Evolutionary conservation across 2,329 filamentous ascomycete species (phyloP).

Genomic region (Moelleriella libera): DNA sequence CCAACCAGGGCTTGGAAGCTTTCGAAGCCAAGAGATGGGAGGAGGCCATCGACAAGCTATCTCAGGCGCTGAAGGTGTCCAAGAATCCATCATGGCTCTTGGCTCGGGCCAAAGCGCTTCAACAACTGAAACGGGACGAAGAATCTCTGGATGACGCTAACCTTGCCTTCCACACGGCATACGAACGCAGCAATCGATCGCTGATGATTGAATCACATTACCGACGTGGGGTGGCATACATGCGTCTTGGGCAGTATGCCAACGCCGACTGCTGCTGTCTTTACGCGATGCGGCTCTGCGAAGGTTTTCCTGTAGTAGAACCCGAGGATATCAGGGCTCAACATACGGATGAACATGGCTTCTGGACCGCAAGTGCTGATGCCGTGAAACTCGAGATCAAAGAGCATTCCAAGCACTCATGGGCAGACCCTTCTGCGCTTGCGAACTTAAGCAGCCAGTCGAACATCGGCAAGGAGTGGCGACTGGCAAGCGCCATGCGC

Average conservation of each 20-base stretch:
- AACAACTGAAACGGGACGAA: slow-evolving; percentile 45
- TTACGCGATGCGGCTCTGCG: slow-evolving; percentile 32
- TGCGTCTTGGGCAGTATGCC: slow-evolving; percentile 54
- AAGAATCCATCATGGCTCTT: slow-evolving; percentile 67
- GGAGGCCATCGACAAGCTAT: slow-evolving; percentile 54
- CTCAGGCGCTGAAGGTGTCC: slow-evolving; percentile 49
- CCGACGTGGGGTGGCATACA: slow-evolving; percentile 61
- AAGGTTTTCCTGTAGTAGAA: slow-evolving; percentile 16
- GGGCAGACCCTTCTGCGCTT: too few relatives aligned
- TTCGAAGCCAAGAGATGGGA: slow-evolving; percentile 49
- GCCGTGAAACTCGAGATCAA: slow-evolving; percentile 14
- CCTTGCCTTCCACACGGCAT: slow-evolving; percentile 45
- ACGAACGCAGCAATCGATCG: slow-evolving; percentile 57
- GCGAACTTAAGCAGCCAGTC: slow-evolving; percentile 10
- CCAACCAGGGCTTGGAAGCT: slow-evolving; percentile 49
- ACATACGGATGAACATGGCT: slow-evolving; percentile 28
- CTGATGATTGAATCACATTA: slow-evolving; percentile 72
- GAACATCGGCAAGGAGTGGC: slow-evolving; percentile 16
- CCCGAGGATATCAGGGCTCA: slow-evolving; percentile 15
- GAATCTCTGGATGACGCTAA: slow-evolving; percentile 59
- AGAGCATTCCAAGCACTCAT: neutral
- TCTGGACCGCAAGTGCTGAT: slow-evolving; percentile 26
- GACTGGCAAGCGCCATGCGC: slow-evolving; percentile 30
- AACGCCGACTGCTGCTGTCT: slow-evolving; percentile 61
- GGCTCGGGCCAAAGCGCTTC: slow-evolving; percentile 66